A percentile compares a stretch with the other conserved stretches of the same genome.
These are phyloP conservation scores for Trichoderma reesei DNA, from an alignment of 495 filamentous ascomycete species.

Conservation along the genomic window DNA sequence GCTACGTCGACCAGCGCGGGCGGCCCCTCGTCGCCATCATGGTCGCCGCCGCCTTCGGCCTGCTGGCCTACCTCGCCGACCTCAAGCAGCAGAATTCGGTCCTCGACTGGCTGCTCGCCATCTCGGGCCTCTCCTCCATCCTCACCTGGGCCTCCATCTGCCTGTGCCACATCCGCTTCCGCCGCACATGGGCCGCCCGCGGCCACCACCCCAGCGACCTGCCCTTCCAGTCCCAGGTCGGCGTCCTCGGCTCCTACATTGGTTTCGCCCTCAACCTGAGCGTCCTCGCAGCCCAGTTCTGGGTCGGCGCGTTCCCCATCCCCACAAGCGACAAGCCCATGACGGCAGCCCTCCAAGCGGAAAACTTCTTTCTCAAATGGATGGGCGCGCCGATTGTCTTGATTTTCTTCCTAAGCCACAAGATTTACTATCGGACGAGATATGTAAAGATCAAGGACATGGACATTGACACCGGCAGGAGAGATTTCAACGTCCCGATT, in stretches of 20 bases:
- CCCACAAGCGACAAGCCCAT: constrained; percentile 33
- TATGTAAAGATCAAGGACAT: constrained; percentile 59
- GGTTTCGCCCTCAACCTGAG: constrained; percentile 71
- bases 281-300: constrained; percentile 88
- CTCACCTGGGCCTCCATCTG: constrained; percentile 94
- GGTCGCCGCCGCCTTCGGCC: constrained; percentile 57
- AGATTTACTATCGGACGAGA: constrained; percentile 63
- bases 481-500: constrained; percentile 72
- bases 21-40: constrained; percentile 68
- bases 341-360: constrained; percentile 32
- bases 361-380: constrained; percentile 70
- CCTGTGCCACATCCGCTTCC: constrained; percentile 85
- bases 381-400: constrained; percentile 77
- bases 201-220: constrained; percentile 66
- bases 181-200: constrained; percentile 60
- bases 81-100: constrained; percentile 51
- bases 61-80: constrained; percentile 72
- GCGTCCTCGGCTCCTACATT: constrained; percentile 73
- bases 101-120: constrained; percentile 81
- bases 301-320: constrained; percentile 77
- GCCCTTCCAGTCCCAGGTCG: constrained; percentile 70
- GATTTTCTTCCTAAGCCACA: constrained; percentile 66
- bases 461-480: constrained; percentile 79
- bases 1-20: constrained; percentile 76
- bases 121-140: constrained; percentile 79